These are phyloP conservation scores for Termitomyces sp. DNA, from an alignment of 768 basidiomycete genomes.

Conservation along the genomic window DNA sequence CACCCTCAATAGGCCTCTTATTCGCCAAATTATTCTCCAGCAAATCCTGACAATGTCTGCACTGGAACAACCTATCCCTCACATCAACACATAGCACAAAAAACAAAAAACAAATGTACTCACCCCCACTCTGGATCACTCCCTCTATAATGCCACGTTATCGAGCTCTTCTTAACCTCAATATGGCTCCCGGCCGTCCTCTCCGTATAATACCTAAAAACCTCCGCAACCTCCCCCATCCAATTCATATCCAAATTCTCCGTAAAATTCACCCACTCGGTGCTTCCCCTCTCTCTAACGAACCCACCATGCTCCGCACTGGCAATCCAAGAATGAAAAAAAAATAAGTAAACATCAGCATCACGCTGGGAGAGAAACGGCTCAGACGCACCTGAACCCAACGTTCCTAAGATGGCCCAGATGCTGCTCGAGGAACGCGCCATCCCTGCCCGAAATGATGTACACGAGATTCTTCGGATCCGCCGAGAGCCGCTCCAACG, in stretches of 20 bases:
- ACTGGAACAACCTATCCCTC: slow-evolving; percentile 71
- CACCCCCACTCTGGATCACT: slow-evolving; percentile 95
- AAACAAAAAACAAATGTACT: slow-evolving; percentile 23
- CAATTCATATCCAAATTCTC: slow-evolving; percentile 92
- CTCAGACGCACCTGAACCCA: slow-evolving; percentile 52
- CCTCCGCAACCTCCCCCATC: slow-evolving; percentile 93
- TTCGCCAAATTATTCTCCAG: slow-evolving; percentile 91
- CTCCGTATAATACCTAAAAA: slow-evolving; percentile 96
- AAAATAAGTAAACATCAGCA: background rate
- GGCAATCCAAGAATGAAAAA: background rate
- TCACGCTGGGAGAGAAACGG: background rate
- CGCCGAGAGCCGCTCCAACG: slow-evolving; percentile 61
- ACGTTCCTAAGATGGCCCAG: slow-evolving; percentile 78
- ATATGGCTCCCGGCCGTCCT: slow-evolving; percentile 95
- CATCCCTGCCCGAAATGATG: slow-evolving; percentile 96
- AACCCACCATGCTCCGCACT: slow-evolving; percentile 94
- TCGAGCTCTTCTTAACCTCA: slow-evolving; percentile 94
- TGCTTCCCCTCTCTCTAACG: slow-evolving; percentile 63
- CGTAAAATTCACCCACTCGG: slow-evolving; percentile 85
- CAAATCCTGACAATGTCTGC: slow-evolving; percentile 93
- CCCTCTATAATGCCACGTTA: slow-evolving; percentile 96
- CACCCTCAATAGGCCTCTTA: slow-evolving; percentile 91
- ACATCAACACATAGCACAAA: slow-evolving; percentile 1
- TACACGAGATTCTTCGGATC: slow-evolving; percentile 92
- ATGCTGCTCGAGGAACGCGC: slow-evolving; percentile 86